Evolutionary conservation across 164 flowering plant species (phyloP).

Genomic region (Akebia trifoliata): DNA sequence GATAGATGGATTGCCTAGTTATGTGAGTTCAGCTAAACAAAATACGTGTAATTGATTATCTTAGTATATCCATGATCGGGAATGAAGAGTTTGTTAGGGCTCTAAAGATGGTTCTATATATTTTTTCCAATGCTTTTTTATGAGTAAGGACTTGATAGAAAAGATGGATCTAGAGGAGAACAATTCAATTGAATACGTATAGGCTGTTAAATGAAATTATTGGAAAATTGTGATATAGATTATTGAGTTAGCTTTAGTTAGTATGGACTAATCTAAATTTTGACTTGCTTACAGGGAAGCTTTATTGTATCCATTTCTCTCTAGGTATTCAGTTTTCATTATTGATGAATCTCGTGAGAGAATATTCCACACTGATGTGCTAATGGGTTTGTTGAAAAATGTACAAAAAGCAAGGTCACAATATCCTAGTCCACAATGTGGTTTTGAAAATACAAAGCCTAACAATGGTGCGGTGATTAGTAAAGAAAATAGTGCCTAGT

Average conservation of each 20-base stretch:
- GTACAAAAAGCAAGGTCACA: conserved; percentile 59
- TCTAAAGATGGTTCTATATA: no score
- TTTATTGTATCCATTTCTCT: conserved; percentile 73
- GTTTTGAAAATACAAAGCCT: conserved; percentile 18
- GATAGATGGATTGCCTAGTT: conserved; percentile 96
- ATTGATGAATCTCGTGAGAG: conserved; percentile 98
- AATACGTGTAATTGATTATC: no score
- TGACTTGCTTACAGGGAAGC: conserved; percentile 69
- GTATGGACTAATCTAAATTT: not conserved
- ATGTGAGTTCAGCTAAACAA: no score
- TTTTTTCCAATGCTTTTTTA: no score
- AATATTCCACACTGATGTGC: conserved; percentile 86
- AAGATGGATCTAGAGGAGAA: no score
- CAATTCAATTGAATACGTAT: no score
- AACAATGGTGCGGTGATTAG: conserved; percentile 22
- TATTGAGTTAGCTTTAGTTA: no score
- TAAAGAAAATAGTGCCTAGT: conserved; percentile 25
- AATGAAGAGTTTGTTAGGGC: no score
- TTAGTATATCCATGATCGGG: no score
- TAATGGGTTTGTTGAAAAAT: conserved; percentile 73
- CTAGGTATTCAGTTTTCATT: conserved; percentile 75
- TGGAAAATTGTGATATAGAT: no score
- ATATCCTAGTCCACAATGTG: conserved; percentile 14
- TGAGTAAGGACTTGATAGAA: no score
- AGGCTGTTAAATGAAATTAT: no score